phyloP scores from a whole-genome alignment of 1,139 yeast species.

The Zygosaccharomyces sapae region DNA sequence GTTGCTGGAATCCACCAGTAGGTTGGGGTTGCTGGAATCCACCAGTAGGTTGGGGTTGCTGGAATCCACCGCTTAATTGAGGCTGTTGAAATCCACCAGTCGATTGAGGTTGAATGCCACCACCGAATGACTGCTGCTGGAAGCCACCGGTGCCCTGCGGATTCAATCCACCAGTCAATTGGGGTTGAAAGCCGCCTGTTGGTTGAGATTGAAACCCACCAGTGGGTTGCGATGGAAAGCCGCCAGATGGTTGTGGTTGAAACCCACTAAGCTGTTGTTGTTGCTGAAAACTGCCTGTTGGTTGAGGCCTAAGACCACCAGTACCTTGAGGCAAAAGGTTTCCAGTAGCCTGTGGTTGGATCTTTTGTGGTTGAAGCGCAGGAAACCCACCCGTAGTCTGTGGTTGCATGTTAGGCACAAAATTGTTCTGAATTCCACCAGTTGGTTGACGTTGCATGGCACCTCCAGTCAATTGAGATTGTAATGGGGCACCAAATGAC shows the following conservation, averaged over 20 bases:
- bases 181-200: constrained; percentile 28
- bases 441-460: constrained; percentile 35
- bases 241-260: too few species aligned
- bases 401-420: constrained; percentile 25
- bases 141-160: constrained; percentile 37
- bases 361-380: constrained; percentile 14
- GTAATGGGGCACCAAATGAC: constrained; percentile 16
- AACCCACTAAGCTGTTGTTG: constrained; percentile 17
- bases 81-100: constrained; percentile 31
- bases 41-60: constrained; percentile 24
- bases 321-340: constrained; percentile 28
- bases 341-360: constrained; percentile 24
- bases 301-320: constrained; percentile 30
- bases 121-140: constrained; percentile 35
- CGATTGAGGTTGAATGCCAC: constrained; percentile 28
- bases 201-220: constrained; percentile 24
- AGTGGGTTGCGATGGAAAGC: too few species aligned
- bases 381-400: constrained; percentile 23
- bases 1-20: constrained; percentile 20
- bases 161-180: constrained; percentile 33
- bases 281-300: constrained; percentile 23
- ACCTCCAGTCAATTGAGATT: constrained; percentile 38
- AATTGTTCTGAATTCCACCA: constrained; percentile 31
- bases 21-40: constrained; percentile 18
- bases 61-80: constrained; percentile 26